phyloP scores from a whole-genome alignment of 371 early-diverging fungal species.

The Mucor circinelloides region DNA sequence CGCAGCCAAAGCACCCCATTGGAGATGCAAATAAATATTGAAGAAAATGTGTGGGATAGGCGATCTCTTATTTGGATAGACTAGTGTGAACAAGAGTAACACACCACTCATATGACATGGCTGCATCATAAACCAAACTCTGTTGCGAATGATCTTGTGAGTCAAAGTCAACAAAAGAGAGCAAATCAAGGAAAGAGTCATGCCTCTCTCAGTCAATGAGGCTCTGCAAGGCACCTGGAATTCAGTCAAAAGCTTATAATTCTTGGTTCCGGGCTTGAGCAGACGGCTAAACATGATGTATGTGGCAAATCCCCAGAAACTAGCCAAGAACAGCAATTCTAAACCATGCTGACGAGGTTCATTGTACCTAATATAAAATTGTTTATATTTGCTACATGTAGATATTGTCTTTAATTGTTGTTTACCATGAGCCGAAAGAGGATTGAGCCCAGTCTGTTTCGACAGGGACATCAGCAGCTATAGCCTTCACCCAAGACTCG shows the following conservation, averaged over 20 bases:
- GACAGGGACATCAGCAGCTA: constrained; percentile 58
- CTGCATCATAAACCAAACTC: constrained; percentile 58
- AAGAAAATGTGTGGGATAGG: constrained; percentile 56
- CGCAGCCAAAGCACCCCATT: constrained; percentile 68
- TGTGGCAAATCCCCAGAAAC: constrained; percentile 41
- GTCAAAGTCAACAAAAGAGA: constrained; percentile 52
- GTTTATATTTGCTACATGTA: background rate
- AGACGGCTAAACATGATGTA: constrained; percentile 49
- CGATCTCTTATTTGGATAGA: constrained; percentile 48
- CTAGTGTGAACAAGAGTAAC: constrained; percentile 52
- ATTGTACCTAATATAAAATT: constrained; percentile 48
- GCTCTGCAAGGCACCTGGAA: constrained; percentile 40
- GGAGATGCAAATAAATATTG: constrained; percentile 65
- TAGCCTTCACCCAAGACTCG: constrained; percentile 36
- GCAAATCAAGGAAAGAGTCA: constrained; percentile 41
- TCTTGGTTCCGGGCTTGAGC: constrained; percentile 42
- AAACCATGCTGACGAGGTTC: constrained; percentile 63
- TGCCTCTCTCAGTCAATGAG: constrained; percentile 45
- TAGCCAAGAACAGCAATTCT: constrained; percentile 56
- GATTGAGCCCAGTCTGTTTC: constrained; percentile 64
- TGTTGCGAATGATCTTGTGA: constrained; percentile 56
- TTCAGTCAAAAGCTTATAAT: constrained; percentile 36
- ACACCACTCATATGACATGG: constrained; percentile 69
- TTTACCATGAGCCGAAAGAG: constrained; percentile 60
- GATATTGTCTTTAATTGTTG: background rate